Percentiles rank a stretch among this genome's conserved stretches.
phyloP scores from a whole-genome alignment of 352 stramenopile genomes.

The Phytophthora kernoviae region DNA sequence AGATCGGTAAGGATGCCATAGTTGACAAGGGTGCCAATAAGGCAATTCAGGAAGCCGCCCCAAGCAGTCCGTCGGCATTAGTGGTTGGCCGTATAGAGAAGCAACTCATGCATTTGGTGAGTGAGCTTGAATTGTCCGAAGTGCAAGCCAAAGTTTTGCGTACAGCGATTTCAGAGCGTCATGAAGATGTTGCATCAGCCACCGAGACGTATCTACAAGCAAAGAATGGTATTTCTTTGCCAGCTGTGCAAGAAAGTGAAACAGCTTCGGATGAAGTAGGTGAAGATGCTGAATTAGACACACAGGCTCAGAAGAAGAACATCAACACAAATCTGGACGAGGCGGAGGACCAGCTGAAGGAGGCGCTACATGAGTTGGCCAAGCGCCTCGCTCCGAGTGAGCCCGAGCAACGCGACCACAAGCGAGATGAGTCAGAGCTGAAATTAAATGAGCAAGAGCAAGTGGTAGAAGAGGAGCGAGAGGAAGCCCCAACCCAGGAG shows the following conservation, averaged over 20 bases:
- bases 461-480: background rate
- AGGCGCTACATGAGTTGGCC: background rate
- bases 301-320: background rate
- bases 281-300: background rate
- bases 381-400: background rate
- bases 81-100: conserved; percentile 37
- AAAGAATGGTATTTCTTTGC: background rate
- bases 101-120: conserved; percentile 46
- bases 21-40: background rate
- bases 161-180: conserved; percentile 40
- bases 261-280: too few relatives aligned
- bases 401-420: background rate
- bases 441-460: conserved; percentile 9
- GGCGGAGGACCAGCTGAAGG: background rate
- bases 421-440: background rate
- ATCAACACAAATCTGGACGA: background rate
- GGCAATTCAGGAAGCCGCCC: background rate
- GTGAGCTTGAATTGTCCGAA: conserved; percentile 31
- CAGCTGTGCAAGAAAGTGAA: background rate
- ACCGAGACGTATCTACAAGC: conserved; percentile 37
- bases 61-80: background rate
- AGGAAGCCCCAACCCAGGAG: background rate
- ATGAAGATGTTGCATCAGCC: conserved; percentile 46
- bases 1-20: background rate
- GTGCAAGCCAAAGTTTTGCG: conserved; percentile 43